Evolutionary conservation across 169 alveolate species (phyloP), one percentile per base, ranked within the genome.

Genomic region (Plasmodium vivax): DNA sequence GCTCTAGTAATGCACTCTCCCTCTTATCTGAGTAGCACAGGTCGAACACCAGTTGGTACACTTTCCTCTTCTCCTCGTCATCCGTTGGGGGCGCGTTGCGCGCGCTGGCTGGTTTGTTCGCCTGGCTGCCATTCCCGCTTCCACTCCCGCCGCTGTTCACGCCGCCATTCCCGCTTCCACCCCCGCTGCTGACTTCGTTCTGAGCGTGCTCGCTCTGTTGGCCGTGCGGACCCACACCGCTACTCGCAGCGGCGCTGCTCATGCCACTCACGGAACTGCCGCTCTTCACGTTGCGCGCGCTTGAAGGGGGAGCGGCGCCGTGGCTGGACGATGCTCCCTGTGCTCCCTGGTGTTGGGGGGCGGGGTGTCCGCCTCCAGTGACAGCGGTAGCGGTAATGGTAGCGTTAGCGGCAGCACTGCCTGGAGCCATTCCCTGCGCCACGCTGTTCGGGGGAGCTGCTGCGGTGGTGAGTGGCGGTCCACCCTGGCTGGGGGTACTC

Each of bases 1-100:
- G 97, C 94, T 99, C 99, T 12, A 97, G 95, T 82, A 99, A 93
- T 36, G 99, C 99, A 72, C 97, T 96, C 94, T 99, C 99, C 80
- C 99, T 96, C 94, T 98, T 99, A 32, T 98, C 99, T 43, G 98
- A 96, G 62, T 97, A 97, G 83, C 98, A 97, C 84, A 99, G 93
- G 75, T 98, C 99, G 43, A 98, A 96, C 16, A 99, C 97, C 45
- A 97, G 97, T 80, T 98, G 97, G 75, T 97, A 98, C 81, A 99
- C 97, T 73, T 95, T 75, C 81, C 93, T 92, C 41, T 94, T 93
- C 32, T 95, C 96, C 80, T 97, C 98, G 43, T 72, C 93, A 32
- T 47, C 85, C 30, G 62, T 75, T 75, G 51, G 36, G 4, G 43
- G 82, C 32, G 38, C 56, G 32, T 4, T 72, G 1, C 85, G 83